phyloP scores from a whole-genome alignment of 345 rosid genomes.

The Populus alba region DNA sequence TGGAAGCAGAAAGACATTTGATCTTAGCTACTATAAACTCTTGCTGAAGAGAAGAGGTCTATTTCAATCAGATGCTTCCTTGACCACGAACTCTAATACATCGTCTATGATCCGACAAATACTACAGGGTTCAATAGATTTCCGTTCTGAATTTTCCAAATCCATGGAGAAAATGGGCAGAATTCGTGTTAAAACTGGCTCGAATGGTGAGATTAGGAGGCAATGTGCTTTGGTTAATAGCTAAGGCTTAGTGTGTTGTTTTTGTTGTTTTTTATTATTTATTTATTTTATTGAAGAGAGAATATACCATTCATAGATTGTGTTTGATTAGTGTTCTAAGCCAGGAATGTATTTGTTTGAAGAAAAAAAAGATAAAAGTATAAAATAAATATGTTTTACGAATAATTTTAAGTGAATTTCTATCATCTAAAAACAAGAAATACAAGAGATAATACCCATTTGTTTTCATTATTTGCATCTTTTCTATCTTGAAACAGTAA shows the following conservation, averaged over 20 bases:
- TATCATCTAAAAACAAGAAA: no score
- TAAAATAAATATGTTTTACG: no score
- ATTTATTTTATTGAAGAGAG: no score
- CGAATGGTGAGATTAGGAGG: slow-evolving; percentile 65
- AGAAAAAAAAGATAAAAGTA: no score
- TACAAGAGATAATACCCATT: no score
- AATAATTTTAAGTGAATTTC: no score
- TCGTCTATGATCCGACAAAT: slow-evolving; percentile 41
- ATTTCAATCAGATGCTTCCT: slow-evolving; percentile 63
- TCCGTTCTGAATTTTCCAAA: slow-evolving; percentile 48
- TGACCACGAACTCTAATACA: slow-evolving; percentile 48
- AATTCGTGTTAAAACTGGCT: slow-evolving; percentile 56
- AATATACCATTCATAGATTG: no score
- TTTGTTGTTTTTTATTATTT: no score
- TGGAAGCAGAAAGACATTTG: slow-evolving; percentile 65
- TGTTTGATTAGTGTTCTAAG: no score
- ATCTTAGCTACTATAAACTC: slow-evolving; percentile 55
- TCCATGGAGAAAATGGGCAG: slow-evolving; percentile 80
- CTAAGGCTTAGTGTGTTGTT: slow-evolving; percentile 5
- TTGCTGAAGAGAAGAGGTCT: slow-evolving; percentile 63
- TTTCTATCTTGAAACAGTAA: no score
- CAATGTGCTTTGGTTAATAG: slow-evolving; percentile 58
- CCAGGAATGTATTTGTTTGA: no score
- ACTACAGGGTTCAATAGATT: slow-evolving; percentile 44
- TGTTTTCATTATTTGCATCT: no score